Percentiles rank a stretch among this genome's conserved stretches.
Conservation (phyloP, 2,329 filamentous ascomycete genomes). For the Paecilomyces niveus region DNA sequence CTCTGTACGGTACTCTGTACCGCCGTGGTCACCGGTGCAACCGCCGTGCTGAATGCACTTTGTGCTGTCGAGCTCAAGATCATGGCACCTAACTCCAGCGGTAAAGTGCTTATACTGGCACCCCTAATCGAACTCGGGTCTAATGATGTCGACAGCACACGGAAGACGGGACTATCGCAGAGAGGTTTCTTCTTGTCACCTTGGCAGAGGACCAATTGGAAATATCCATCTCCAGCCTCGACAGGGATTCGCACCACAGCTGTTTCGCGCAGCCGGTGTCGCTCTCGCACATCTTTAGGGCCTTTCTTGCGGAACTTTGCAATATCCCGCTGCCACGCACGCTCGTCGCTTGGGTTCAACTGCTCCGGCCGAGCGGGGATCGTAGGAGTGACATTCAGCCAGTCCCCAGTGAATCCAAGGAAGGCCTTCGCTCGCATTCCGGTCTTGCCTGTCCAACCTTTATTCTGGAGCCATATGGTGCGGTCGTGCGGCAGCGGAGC, state of each 20-base stretch:
- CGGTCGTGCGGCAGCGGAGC: constrained; percentile 49
- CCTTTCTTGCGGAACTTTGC: constrained; percentile 55
- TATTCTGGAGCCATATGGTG: constrained; percentile 61
- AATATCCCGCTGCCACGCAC: constrained; percentile 62
- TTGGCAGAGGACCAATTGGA: constrained; percentile 57
- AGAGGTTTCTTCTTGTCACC: constrained; percentile 51
- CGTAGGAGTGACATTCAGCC: constrained; percentile 62
- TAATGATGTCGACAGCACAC: constrained; percentile 59
- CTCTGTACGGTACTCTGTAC: constrained; percentile 19
- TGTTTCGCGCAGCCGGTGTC: constrained; percentile 55
- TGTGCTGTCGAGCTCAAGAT: constrained; percentile 37
- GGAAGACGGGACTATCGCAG: constrained; percentile 61
- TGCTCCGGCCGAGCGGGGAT: constrained; percentile 41
- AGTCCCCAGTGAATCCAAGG: constrained; percentile 51
- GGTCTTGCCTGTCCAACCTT: constrained; percentile 60
- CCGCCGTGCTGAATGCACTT: constrained; percentile 18
- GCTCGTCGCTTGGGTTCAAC: constrained; percentile 52
- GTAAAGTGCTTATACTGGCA: constrained; percentile 57
- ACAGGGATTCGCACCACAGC: constrained; percentile 59
- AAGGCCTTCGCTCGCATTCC: constrained; percentile 61
- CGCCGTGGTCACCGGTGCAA: constrained; percentile 16
- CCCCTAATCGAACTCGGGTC: constrained; percentile 57
- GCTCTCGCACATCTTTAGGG: constrained; percentile 36
- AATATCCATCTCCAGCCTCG: constrained; percentile 59
- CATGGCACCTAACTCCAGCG: constrained; percentile 54